Percentiles rank a stretch among this genome's conserved stretches.
These are phyloP conservation scores for Chlorophyllum brunneum DNA, from an alignment of 768 basidiomycete genomes.

Conservation along the genomic window DNA sequence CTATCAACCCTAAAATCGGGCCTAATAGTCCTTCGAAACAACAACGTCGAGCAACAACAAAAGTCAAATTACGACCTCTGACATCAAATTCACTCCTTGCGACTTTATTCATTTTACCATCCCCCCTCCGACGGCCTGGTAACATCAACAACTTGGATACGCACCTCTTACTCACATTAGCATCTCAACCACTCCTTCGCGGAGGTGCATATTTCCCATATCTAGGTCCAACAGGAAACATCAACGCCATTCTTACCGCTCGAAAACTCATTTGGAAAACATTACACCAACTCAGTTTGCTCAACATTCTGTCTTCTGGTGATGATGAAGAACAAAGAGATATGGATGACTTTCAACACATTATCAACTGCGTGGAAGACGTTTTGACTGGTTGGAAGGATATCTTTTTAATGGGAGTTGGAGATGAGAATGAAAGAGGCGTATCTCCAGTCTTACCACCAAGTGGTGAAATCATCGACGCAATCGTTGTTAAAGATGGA, in stretches of 20 bases:
- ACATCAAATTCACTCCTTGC: not conserved
- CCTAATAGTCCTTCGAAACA: not conserved
- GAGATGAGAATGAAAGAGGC: not conserved
- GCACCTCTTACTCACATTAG: not conserved
- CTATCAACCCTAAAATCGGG: not conserved
- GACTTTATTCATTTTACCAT: not conserved
- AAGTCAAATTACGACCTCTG: not conserved
- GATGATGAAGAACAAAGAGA: not conserved
- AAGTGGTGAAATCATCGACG: conserved; percentile 1
- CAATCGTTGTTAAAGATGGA: not conserved
- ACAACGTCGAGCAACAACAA: not conserved
- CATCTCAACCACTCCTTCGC: conserved; percentile 9
- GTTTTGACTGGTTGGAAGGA: not conserved
- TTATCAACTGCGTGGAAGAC: not conserved
- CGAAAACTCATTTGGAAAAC: not conserved
- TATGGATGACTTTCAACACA: not conserved
- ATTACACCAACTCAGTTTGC: too few relatives aligned
- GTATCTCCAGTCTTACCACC: not conserved
- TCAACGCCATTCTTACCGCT: conserved; percentile 2
- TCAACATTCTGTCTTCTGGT: not conserved
- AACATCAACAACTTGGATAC: not conserved
- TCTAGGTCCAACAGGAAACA: conserved; percentile 9
- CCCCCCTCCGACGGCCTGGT: not conserved
- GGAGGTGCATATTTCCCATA: not conserved
- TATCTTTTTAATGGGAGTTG: not conserved